phyloP scores from a whole-genome alignment of 2,329 filamentous ascomycete species.

The Colletotrichum eleusines region DNA sequence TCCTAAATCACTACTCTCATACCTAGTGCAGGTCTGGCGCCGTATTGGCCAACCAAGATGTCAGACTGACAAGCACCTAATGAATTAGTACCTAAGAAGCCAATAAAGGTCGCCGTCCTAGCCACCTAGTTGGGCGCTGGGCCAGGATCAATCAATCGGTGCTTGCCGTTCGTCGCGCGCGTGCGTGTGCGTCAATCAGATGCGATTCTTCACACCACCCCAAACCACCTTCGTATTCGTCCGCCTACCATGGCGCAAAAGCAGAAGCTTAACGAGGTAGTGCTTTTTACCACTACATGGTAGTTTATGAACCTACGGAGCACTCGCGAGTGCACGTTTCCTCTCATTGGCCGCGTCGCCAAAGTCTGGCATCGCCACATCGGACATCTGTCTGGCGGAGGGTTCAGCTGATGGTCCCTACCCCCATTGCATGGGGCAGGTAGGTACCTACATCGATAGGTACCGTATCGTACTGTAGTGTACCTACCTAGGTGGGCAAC shows the following conservation, averaged over 20 bases:
- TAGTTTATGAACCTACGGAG: background rate
- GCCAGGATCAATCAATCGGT: background rate
- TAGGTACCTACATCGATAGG: background rate
- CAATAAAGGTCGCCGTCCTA: background rate
- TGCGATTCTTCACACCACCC: slow-evolving; percentile 22
- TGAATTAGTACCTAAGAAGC: background rate
- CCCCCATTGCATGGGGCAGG: too few species aligned
- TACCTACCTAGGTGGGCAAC: background rate
- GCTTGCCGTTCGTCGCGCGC: too few species aligned
- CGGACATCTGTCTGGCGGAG: slow-evolving; percentile 22
- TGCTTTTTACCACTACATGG: background rate
- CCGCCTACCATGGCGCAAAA: background rate
- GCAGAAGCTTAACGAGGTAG: background rate
- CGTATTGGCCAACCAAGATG: background rate
- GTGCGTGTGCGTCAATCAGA: background rate
- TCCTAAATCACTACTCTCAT: background rate
- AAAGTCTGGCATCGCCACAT: too few species aligned
- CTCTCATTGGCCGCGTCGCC: background rate
- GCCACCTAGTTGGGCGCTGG: background rate
- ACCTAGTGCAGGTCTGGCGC: slow-evolving; percentile 9
- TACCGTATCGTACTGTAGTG: background rate
- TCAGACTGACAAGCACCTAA: background rate
- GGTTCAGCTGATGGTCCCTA: slow-evolving; percentile 34
- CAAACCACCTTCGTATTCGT: slow-evolving; percentile 11
- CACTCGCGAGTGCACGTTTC: background rate